Conservation (phyloP, 768 basidiomycete species). For the Amanita rubescens region DNA sequence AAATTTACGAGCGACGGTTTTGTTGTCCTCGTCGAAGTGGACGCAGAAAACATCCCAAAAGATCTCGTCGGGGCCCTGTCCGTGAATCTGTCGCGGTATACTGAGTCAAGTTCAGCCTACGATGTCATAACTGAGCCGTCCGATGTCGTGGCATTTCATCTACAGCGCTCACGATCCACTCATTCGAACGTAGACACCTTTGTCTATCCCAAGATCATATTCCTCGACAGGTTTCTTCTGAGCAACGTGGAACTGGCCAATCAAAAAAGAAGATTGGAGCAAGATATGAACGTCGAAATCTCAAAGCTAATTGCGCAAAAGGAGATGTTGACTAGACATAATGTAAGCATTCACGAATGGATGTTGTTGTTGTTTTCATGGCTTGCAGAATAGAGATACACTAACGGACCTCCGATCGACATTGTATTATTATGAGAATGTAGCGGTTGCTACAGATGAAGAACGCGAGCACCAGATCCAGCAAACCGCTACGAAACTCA, state of each 20-base stretch:
- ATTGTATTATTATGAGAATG: slow-evolving; percentile 64
- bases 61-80: slow-evolving; percentile 56
- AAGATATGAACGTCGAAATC: slow-evolving; percentile 40
- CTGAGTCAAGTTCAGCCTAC: slow-evolving; percentile 29
- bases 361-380: not conserved
- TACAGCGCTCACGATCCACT: slow-evolving; percentile 21
- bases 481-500: slow-evolving; percentile 42
- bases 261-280: slow-evolving; percentile 27
- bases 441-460: slow-evolving; percentile 43
- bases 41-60: slow-evolving; percentile 33
- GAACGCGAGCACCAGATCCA: slow-evolving; percentile 39
- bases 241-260: slow-evolving; percentile 43
- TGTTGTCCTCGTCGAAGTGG: slow-evolving; percentile 47
- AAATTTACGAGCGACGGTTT: slow-evolving; percentile 27
- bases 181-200: slow-evolving; percentile 34
- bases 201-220: slow-evolving; percentile 56
- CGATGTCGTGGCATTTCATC: slow-evolving; percentile 54
- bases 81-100: slow-evolving; percentile 28
- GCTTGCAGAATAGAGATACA: slow-evolving; percentile 50
- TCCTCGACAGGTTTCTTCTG: slow-evolving; percentile 65
- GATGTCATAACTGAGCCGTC: slow-evolving; percentile 59
- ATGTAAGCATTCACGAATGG: slow-evolving; percentile 35
- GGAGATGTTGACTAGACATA: slow-evolving; percentile 39
- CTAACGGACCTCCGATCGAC: slow-evolving; percentile 53
- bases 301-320: slow-evolving; percentile 37